Evolutionary conservation across 139 green algal genomes (phyloP).

Genomic region (Spirogloea muscicola): DNA sequence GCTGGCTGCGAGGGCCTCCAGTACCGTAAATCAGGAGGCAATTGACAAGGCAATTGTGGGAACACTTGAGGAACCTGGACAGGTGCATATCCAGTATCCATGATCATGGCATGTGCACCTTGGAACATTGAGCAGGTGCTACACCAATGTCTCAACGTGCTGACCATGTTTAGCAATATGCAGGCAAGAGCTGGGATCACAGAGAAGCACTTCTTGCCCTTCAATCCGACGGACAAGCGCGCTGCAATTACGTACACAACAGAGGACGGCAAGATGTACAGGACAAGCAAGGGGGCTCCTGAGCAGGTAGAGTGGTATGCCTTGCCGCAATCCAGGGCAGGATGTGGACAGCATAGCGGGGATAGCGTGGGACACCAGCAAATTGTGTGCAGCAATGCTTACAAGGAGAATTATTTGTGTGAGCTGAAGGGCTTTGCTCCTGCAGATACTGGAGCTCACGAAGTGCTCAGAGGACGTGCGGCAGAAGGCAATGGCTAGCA

Average conservation of each 20-base stretch:
- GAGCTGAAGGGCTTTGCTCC: background rate
- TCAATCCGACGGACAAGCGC: constrained; percentile 80
- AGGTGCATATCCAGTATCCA: background rate
- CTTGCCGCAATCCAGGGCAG: constrained; percentile 14
- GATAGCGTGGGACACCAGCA: constrained; percentile 11
- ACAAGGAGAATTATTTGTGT: background rate
- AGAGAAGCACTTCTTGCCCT: constrained; percentile 74
- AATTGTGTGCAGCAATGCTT: constrained; percentile 47
- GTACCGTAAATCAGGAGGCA: constrained; percentile 72
- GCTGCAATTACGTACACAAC: constrained; percentile 62
- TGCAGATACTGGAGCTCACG: constrained; percentile 11
- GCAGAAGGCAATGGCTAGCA: constrained; percentile 11
- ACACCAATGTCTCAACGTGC: background rate
- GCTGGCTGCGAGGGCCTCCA: constrained; percentile 60
- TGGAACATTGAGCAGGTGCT: background rate
- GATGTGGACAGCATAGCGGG: constrained; percentile 53
- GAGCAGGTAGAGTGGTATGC: constrained; percentile 26
- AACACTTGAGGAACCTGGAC: constrained; percentile 13
- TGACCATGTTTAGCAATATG: background rate
- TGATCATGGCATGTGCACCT: background rate
- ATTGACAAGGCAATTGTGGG: constrained; percentile 78
- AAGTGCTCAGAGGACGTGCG: constrained; percentile 40
- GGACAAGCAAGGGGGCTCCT: constrained; percentile 69
- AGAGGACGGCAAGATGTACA: constrained; percentile 33
- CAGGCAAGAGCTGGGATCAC: constrained; percentile 22